These are phyloP conservation scores for Yamadazyma diddensiae DNA, from an alignment of 1,139 yeast species.

Conservation along the genomic window DNA sequence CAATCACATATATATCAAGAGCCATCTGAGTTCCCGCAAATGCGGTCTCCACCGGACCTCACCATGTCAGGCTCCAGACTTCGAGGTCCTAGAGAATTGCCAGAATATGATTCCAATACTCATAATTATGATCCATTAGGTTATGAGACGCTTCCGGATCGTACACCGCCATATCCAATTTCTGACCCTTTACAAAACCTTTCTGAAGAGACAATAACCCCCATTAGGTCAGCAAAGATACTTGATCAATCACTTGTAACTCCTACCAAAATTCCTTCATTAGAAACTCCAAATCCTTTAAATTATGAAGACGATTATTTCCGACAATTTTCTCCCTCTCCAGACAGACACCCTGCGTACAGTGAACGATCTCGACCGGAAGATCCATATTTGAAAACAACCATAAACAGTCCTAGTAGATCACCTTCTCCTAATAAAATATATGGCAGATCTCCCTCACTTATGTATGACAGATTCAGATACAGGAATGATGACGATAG, in stretches of 20 bases:
- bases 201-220: constrained; percentile 3
- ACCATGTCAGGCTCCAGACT: constrained; percentile 18
- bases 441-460: constrained; percentile 17
- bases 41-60: background rate
- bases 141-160: background rate
- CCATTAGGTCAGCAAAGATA: constrained; percentile 12
- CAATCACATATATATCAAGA: background rate
- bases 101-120: constrained; percentile 25
- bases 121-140: constrained; percentile 4
- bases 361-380: constrained; percentile 4
- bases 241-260: constrained; percentile 14
- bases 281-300: constrained; percentile 10
- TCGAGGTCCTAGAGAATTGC: constrained; percentile 42
- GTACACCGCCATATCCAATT: constrained; percentile 16
- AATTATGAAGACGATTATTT: too few relatives aligned
- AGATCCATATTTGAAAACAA: background rate
- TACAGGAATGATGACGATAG: background rate
- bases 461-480: constrained; percentile 11
- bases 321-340: constrained; percentile 1
- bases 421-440: constrained; percentile 33
- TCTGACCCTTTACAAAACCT: constrained; percentile 10
- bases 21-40: background rate
- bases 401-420: constrained; percentile 16
- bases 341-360: constrained; percentile 8
- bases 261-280: constrained; percentile 19